Conservation (phyloP, 106 monocot genomes). For the Dioscorea dumetorum region DNA sequence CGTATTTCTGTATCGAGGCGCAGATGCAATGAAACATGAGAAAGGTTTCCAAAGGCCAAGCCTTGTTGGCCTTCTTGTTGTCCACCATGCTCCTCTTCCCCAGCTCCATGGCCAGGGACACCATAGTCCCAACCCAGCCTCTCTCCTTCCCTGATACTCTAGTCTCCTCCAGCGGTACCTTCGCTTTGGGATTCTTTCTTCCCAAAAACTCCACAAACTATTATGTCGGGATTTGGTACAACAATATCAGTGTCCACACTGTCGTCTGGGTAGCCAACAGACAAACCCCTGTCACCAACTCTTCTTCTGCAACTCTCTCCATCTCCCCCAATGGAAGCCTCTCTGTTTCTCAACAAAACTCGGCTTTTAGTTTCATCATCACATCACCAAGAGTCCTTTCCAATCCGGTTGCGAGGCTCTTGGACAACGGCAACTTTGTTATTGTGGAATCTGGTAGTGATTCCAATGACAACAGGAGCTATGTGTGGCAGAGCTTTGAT, state of each 20-base stretch:
- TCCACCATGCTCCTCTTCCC: background rate
- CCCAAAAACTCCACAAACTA: background rate
- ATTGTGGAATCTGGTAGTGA: slow-evolving; percentile 1
- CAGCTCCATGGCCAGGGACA: background rate
- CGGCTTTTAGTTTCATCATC: background rate
- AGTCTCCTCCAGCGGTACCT: slow-evolving; percentile 8
- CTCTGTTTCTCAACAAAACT: slow-evolving; percentile 2
- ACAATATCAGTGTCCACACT: slow-evolving; percentile 4
- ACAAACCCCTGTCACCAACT: background rate
- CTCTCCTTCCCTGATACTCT: slow-evolving; percentile 11
- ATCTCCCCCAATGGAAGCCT: slow-evolving; percentile 19
- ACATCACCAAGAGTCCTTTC: background rate
- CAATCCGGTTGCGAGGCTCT: slow-evolving; percentile 10
- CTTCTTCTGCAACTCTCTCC: slow-evolving; percentile 6
- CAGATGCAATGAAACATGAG: background rate
- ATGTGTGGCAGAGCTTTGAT: slow-evolving; percentile 39
- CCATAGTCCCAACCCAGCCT: background rate
- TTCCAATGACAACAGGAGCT: too few relatives aligned
- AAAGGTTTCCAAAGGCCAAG: background rate
- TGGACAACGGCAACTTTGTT: slow-evolving; percentile 16
- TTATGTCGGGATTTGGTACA: slow-evolving; percentile 32
- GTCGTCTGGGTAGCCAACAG: slow-evolving; percentile 48
- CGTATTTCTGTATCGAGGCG: too few relatives aligned
- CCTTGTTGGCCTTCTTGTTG: background rate
- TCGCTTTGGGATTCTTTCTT: slow-evolving; percentile 26